Conservation (phyloP, 495 filamentous ascomycete genomes). For the Collariella sp. region DNA sequence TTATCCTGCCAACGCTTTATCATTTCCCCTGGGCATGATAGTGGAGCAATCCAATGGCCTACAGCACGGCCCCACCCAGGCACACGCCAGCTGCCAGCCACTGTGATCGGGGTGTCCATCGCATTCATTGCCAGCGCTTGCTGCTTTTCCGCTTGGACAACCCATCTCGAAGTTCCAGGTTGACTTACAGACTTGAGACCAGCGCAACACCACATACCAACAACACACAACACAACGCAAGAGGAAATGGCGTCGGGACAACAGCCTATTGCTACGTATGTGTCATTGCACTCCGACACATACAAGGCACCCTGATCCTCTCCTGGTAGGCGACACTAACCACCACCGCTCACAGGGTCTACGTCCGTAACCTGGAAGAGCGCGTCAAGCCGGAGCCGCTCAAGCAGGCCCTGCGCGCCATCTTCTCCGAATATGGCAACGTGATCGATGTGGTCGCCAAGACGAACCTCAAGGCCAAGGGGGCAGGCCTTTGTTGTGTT, state of each 20-base stretch:
- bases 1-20: conserved; percentile 7
- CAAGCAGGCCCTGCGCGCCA: conserved; percentile 60
- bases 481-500: conserved; percentile 96
- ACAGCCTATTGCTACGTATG: conserved; percentile 49
- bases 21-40: background rate
- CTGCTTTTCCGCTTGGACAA: too few species aligned
- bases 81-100: background rate
- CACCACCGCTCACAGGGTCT: conserved; percentile 32
- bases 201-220: too few species aligned
- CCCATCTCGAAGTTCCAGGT: too few species aligned
- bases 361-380: conserved; percentile 92
- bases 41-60: conserved; percentile 2
- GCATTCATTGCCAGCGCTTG: background rate
- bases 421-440: conserved; percentile 87
- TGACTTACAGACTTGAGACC: too few species aligned
- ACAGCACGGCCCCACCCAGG: background rate
- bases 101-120: background rate
- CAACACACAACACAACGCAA: too few species aligned
- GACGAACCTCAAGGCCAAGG: conserved; percentile 82
- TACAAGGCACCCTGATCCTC: conserved; percentile 26
- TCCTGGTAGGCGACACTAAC: conserved; percentile 10
- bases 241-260: conserved; percentile 31
- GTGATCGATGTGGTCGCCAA: conserved; percentile 91
- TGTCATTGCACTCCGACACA: conserved; percentile 61
- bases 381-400: conserved; percentile 74